Evolutionary conservation across 441 rosid genomes (phyloP).

Genomic region (Populus trichocarpa): DNA sequence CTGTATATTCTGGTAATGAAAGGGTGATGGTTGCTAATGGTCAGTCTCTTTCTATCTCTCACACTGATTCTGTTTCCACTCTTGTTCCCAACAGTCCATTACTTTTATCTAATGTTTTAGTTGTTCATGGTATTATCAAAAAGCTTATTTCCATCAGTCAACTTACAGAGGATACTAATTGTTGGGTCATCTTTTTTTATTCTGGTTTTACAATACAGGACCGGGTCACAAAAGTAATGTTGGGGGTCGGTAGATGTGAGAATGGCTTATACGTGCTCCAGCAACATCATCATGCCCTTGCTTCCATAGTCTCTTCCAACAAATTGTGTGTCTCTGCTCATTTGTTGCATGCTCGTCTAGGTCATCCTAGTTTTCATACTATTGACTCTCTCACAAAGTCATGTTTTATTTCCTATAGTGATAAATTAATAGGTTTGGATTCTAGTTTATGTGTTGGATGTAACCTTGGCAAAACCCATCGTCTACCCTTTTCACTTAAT

Average conservation of each 20-base stretch:
- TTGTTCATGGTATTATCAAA: neutral
- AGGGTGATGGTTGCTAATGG: neutral
- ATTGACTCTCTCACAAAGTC: no score
- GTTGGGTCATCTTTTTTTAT: neutral
- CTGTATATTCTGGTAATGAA: neutral
- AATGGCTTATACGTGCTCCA: no score
- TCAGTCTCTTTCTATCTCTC: neutral
- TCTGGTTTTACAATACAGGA: slow-evolving; percentile 1
- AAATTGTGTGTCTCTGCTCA: no score
- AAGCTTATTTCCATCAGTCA: slow-evolving; percentile 1
- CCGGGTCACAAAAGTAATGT: neutral
- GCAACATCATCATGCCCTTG: no score
- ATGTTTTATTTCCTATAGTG: no score
- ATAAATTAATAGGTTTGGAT: no score
- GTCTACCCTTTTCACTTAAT: no score
- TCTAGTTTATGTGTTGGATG: no score
- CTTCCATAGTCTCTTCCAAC: no score
- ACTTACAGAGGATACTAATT: neutral
- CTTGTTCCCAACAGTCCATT: neutral
- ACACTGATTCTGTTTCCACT: neutral
- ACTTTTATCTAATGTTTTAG: neutral
- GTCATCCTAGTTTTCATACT: no score
- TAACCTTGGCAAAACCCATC: no score
- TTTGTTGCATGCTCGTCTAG: no score
- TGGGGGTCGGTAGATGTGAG: neutral